phyloP scores from a whole-genome alignment of 169 alveolate genomes.

The Cryptosporidium canis region DNA sequence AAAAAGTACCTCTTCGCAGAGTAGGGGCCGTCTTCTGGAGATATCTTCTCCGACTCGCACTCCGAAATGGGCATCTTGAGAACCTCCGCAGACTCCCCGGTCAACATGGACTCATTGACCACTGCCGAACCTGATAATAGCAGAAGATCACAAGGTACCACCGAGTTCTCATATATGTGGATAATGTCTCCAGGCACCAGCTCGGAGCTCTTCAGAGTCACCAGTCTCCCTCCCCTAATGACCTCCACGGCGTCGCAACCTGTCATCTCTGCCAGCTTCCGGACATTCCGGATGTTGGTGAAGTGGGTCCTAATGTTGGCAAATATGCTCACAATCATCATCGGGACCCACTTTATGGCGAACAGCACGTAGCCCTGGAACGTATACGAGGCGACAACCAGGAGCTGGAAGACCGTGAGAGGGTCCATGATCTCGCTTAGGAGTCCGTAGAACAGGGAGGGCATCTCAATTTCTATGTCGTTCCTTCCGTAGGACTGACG shows the following conservation, averaged over 20 bases:
- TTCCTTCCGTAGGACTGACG: constrained; percentile 21
- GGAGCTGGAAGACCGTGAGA: constrained; percentile 79
- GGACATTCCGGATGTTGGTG: constrained; percentile 64
- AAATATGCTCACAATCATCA: constrained; percentile 74
- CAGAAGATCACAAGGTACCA: constrained; percentile 85
- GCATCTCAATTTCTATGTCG: constrained; percentile 61
- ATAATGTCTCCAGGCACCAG: constrained; percentile 88
- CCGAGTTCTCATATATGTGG: constrained; percentile 78
- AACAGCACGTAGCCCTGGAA: constrained; percentile 76
- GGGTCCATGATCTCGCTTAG: constrained; percentile 75
- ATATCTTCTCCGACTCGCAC: constrained; percentile 48
- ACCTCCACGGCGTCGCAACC: constrained; percentile 51
- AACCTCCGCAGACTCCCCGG: constrained; percentile 86
- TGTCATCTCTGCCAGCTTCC: constrained; percentile 70
- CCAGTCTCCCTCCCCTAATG: constrained; percentile 42
- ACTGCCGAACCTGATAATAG: constrained; percentile 83
- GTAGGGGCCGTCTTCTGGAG: constrained; percentile 77
- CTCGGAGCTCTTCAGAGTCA: constrained; percentile 62
- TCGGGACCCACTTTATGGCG: constrained; percentile 71
- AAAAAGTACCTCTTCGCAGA: constrained; percentile 74
- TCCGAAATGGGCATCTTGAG: constrained; percentile 80
- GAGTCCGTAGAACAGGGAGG: constrained; percentile 31
- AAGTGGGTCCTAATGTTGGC: constrained; percentile 65
- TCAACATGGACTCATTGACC: constrained; percentile 86
- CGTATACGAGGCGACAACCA: constrained; percentile 80